Conservation (phyloP, 2,329 filamentous ascomycete species). For the Shiraia sp. region DNA sequence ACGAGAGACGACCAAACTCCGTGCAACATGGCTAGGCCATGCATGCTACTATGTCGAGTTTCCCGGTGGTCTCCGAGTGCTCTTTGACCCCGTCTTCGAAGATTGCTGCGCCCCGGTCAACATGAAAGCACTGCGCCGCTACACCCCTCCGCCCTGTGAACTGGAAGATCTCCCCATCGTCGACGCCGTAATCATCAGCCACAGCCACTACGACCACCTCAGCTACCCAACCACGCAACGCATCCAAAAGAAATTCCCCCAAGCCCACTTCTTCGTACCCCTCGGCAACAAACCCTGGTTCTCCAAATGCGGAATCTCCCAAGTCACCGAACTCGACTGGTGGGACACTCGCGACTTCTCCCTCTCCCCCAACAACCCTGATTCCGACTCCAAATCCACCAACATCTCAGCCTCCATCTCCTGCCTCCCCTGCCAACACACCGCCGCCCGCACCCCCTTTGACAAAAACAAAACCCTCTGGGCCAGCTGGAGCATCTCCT, state of each 20-base stretch:
- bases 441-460: constrained; percentile 67
- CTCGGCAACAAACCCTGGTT: constrained; percentile 87
- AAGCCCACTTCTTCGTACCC: constrained; percentile 86
- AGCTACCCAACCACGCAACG: constrained; percentile 75
- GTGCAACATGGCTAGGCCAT: constrained; percentile 93
- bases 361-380: too few relatives aligned
- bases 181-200: constrained; percentile 77
- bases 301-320: constrained; percentile 66
- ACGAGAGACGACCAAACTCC: constrained; percentile 64
- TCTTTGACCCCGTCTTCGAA: constrained; percentile 94
- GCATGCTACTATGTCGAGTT: constrained; percentile 94
- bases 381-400: too few relatives aligned
- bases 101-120: constrained; percentile 79
- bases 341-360: constrained; percentile 85
- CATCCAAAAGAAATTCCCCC: constrained; percentile 71
- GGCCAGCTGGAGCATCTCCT: constrained; percentile 81
- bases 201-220: constrained; percentile 93
- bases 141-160: constrained; percentile 74
- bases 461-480: constrained; percentile 81
- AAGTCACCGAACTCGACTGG: constrained; percentile 92
- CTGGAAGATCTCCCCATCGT: constrained; percentile 77
- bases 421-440: constrained; percentile 85
- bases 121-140: constrained; percentile 74
- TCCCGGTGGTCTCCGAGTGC: constrained; percentile 78
- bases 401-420: constrained; percentile 73